A percentile compares a stretch with the other conserved stretches of the same genome.
Evolutionary conservation across 2,329 filamentous ascomycete genomes (phyloP).

Genomic region (Ramularia endophylla): DNA sequence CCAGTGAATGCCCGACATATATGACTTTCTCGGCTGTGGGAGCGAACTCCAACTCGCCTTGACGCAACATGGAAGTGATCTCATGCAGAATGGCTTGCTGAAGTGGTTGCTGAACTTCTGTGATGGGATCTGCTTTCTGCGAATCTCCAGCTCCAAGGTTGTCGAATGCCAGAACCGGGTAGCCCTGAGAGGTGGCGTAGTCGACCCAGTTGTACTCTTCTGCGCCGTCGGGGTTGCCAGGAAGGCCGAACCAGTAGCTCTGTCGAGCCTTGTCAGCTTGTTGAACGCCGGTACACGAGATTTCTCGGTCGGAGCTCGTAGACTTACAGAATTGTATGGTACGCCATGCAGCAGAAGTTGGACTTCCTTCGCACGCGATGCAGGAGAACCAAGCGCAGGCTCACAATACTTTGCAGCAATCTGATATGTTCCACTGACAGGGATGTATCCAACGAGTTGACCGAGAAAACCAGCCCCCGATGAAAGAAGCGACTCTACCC

Average conservation of each 20-base stretch:
- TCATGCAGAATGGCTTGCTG: slow-evolving; percentile 14
- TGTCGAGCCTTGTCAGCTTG: not conserved
- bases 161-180: slow-evolving; percentile 17
- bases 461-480: slow-evolving; percentile 15
- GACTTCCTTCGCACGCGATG: slow-evolving; percentile 9
- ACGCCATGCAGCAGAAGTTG: slow-evolving; percentile 15
- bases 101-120: slow-evolving; percentile 14
- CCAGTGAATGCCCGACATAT: slow-evolving; percentile 14
- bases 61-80: slow-evolving; percentile 11
- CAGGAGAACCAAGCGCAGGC: slow-evolving; percentile 5
- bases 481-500: slow-evolving; percentile 11
- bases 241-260: slow-evolving; percentile 17
- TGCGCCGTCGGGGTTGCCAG: slow-evolving; percentile 12
- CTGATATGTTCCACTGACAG: slow-evolving; percentile 11
- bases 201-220: slow-evolving; percentile 15
- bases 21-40: slow-evolving; percentile 10
- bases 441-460: slow-evolving; percentile 8
- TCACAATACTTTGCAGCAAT: slow-evolving; percentile 15
- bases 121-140: slow-evolving; percentile 13
- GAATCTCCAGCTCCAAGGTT: slow-evolving; percentile 15
- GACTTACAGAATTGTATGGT: slow-evolving; percentile 13
- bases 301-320: not conserved
- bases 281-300: not conserved
- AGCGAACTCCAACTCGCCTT: slow-evolving; percentile 9
- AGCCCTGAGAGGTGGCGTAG: slow-evolving; percentile 8